Evolutionary conservation across 495 filamentous ascomycete species (phyloP), one percentile per base, ranked within the genome.

Genomic region (Cercophora sp.): DNA sequence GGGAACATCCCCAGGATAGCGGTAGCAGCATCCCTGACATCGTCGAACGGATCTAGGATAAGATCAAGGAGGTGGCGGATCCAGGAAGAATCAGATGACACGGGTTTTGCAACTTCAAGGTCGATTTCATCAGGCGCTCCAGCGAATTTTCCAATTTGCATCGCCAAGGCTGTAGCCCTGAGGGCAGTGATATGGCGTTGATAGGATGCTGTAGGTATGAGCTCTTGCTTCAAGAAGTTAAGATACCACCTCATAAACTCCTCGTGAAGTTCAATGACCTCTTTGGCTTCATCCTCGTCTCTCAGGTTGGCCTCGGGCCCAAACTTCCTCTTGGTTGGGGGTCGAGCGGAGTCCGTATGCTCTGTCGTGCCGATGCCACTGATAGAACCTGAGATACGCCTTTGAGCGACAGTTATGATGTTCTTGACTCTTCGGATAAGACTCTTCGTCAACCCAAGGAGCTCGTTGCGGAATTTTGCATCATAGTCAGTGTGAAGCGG

Each of bases 41-140:
- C 93, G 54, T 98, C 93, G 60, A 92, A 98, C 0, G 92, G 88
- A 61, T 97, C 86, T 39, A 93, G 70, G 1, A 96, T 59, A 8
- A 93, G 79, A 64, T 96, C 89, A 4, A 90, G 60, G 6, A 96
- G 69, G 16, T 84, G 66, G n/a, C 75, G 75, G 26, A 87, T 77
- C 41, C 90, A 75, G 2, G 75, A 72, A n/a, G 45, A n/a, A 50
- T 61, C 51, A 11, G 27, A 50, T 20, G 53, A 55, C 9, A 70
- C 58, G 4, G 42, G 15, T 23, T 45, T 25, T 5, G 43, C 56
- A 20, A 59, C 50, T 19, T 65, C 64, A 8, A 42, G 48, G 34
- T 70, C 66, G 18, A 65, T 13, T 5, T 69, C 64, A 5, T 62
- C 57, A 8, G 57, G 41, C 4, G 57, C 58, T 9, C 59, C 62